Conservation (phyloP, 768 basidiomycete species). For the Erythrobasidium yunnanense region DNA sequence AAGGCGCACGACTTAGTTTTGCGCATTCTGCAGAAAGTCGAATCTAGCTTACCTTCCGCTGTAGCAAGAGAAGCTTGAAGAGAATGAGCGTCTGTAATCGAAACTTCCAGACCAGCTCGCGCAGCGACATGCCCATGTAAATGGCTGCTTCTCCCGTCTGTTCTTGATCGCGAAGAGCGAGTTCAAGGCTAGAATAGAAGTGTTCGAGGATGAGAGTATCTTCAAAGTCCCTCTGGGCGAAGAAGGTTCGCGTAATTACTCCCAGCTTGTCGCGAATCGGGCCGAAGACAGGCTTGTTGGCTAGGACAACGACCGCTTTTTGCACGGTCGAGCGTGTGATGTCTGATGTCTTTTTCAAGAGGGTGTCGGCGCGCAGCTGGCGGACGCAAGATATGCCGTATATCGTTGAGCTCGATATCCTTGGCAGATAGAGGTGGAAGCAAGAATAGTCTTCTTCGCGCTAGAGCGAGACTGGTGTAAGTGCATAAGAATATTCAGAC, state of each 20-base stretch:
- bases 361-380: slow-evolving; percentile 68
- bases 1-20: neutral
- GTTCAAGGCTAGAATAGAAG: slow-evolving; percentile 67
- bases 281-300: slow-evolving; percentile 68
- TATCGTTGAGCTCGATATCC: slow-evolving; percentile 58
- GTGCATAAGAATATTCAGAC: neutral
- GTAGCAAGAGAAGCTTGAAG: slow-evolving; percentile 87
- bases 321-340: slow-evolving; percentile 94
- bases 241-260: slow-evolving; percentile 82
- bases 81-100: slow-evolving; percentile 81
- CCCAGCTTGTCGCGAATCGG: slow-evolving; percentile 90
- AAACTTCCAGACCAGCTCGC: slow-evolving; percentile 86
- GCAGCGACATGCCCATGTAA: slow-evolving; percentile 70
- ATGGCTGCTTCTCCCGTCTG: slow-evolving; percentile 85
- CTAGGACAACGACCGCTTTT: slow-evolving; percentile 91
- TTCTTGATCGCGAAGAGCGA: slow-evolving; percentile 50
- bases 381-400: slow-evolving; percentile 98
- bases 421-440: slow-evolving; percentile 56
- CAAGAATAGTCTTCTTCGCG: slow-evolving; percentile 90
- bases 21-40: neutral
- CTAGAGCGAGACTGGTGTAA: slow-evolving; percentile 42
- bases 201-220: slow-evolving; percentile 80
- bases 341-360: slow-evolving; percentile 65
- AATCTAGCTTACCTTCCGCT: slow-evolving; percentile 59
- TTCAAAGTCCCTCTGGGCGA: slow-evolving; percentile 82